phyloP scores from a whole-genome alignment of 139 green algal species.

The Micromonas commoda region DNA sequence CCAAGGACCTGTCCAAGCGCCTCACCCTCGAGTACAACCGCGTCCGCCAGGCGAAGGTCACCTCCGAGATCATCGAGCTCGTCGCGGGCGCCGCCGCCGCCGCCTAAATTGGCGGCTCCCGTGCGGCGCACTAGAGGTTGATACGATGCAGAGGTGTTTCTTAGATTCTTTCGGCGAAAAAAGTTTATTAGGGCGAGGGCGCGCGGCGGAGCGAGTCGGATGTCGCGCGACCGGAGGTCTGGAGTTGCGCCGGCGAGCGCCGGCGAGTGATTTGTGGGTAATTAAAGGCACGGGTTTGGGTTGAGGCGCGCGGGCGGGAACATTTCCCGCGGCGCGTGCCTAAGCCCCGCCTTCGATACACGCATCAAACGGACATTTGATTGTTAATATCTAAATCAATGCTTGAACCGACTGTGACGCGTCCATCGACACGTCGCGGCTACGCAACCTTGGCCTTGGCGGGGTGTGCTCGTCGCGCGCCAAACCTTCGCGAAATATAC shows the following conservation, averaged over 20 bases:
- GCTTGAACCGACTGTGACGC: no score
- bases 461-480: no score
- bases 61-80: slow-evolving; percentile 80
- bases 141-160: background rate
- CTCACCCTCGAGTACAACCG: slow-evolving; percentile 90
- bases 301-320: no score
- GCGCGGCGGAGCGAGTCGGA: background rate
- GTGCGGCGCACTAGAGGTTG: background rate
- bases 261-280: no score
- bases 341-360: background rate
- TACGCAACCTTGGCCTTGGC: no score
- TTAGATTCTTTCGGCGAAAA: background rate
- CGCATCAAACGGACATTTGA: no score
- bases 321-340: background rate
- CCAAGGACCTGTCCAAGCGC: slow-evolving; percentile 81
- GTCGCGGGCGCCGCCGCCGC: slow-evolving; percentile 49
- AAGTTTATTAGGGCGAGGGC: background rate
- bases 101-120: background rate
- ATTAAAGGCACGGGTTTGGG: no score
- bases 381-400: no score
- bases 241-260: no score
- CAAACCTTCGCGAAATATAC: no score
- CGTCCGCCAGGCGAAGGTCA: slow-evolving; percentile 89
- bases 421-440: no score
- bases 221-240: no score